Conservation (phyloP, 768 basidiomycete genomes). For the Auricularia cornea region DNA sequence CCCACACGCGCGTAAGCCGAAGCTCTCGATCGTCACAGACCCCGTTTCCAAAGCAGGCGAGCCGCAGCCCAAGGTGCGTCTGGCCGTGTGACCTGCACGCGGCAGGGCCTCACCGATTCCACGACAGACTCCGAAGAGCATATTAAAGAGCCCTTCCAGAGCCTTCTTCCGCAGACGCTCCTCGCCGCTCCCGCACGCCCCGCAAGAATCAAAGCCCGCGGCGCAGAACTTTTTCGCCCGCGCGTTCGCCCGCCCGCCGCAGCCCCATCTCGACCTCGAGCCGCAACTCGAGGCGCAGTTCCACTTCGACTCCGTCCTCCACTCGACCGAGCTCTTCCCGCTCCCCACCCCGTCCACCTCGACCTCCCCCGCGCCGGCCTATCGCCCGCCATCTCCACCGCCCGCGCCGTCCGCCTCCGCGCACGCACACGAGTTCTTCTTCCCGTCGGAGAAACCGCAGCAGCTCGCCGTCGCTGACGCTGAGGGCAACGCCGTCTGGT, state of each 20-base stretch:
- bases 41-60: not conserved
- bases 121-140: not conserved
- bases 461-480: not conserved
- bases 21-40: not conserved
- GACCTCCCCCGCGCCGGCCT: not conserved
- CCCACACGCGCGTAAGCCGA: not conserved
- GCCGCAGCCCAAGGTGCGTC: not conserved
- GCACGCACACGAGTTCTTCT: not conserved
- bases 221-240: not conserved
- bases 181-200: not conserved
- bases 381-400: not conserved
- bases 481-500: not conserved
- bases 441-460: not conserved
- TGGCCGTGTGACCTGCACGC: not conserved
- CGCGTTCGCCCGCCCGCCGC: not conserved
- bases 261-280: not conserved
- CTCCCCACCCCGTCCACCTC: not conserved
- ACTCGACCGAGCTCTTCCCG: not conserved
- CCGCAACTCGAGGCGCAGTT: not conserved
- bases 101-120: not conserved
- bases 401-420: not conserved
- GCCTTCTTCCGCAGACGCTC: not conserved
- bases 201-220: not conserved
- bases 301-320: not conserved
- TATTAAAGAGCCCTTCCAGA: not conserved